Conservation (phyloP, 2,329 filamentous ascomycete species). For the Penicillium sp. region DNA sequence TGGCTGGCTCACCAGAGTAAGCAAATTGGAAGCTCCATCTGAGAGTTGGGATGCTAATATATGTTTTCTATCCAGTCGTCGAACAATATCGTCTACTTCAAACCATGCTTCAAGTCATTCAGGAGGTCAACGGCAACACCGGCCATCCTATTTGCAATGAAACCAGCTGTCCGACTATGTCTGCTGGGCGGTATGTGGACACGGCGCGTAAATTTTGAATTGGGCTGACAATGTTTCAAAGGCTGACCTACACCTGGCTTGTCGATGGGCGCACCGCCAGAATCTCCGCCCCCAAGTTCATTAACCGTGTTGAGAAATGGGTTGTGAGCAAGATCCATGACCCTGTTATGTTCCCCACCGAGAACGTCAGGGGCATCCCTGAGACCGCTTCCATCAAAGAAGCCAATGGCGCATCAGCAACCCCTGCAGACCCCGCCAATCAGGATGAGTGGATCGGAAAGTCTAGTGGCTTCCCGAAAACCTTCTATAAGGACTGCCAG, state of each 20-base stretch:
- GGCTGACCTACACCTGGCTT: constrained; percentile 94
- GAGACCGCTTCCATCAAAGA: constrained; percentile 54
- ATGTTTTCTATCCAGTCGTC: constrained; percentile 63
- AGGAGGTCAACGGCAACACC: constrained; percentile 74
- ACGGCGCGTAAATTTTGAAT: constrained; percentile 11
- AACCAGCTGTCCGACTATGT: constrained; percentile 83
- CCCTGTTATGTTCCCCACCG: constrained; percentile 82
- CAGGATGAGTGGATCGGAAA: constrained; percentile 81
- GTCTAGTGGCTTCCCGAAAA: constrained; percentile 84
- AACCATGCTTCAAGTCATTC: constrained; percentile 83
- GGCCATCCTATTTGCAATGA: constrained; percentile 78
- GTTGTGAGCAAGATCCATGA: constrained; percentile 95
- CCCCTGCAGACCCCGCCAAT: constrained; percentile 38
- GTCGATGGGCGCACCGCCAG: constrained; percentile 86
- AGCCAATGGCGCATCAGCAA: constrained; percentile 32
- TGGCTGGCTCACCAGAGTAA: constrained; percentile 94
- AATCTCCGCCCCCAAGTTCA: constrained; percentile 88
- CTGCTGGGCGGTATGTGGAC: constrained; percentile 76
- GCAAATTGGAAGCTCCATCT: constrained; percentile 18
- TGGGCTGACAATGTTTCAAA: constrained; percentile 37
- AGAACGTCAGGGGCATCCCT: constrained; percentile 62
- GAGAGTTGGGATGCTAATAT: constrained; percentile 9
- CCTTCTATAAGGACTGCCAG: constrained; percentile 86
- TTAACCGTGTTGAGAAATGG: constrained; percentile 94
- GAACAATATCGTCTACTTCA: constrained; percentile 88